A percentile compares a stretch with the other conserved stretches of the same genome.
These are phyloP conservation scores for Crithidia fasciculata DNA, from an alignment of 208 protist genomes.

Conservation along the genomic window DNA sequence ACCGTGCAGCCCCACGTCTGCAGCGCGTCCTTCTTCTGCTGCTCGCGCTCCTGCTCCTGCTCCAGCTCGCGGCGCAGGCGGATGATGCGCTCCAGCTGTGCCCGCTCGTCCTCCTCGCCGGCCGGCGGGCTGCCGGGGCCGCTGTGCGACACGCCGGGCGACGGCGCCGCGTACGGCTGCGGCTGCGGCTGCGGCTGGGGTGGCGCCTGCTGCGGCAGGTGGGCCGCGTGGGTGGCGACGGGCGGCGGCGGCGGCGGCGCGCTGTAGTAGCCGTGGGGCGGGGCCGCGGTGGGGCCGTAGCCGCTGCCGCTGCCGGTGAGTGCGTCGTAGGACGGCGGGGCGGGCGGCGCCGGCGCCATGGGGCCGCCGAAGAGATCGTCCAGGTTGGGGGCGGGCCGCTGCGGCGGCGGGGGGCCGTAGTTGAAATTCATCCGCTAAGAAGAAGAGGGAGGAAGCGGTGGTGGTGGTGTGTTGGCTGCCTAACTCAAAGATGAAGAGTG, in stretches of 20 bases:
- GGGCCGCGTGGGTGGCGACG: too few species aligned
- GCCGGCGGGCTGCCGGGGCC: neutral
- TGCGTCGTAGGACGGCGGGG: constrained; percentile 32
- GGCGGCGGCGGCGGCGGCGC: neutral
- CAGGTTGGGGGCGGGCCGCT: constrained; percentile 40
- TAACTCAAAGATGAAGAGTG: neutral
- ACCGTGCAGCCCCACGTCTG: constrained; percentile 78
- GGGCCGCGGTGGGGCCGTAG: constrained; percentile 17
- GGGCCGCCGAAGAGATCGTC: constrained; percentile 79
- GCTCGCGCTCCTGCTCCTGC: constrained; percentile 75
- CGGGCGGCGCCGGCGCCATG: constrained; percentile 6
- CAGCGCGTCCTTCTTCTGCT: constrained; percentile 61
- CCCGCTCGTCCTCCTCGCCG: constrained; percentile 71
- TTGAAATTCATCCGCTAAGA: constrained; percentile 33
- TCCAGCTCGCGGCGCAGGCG: constrained; percentile 82
- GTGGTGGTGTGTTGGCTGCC: neutral
- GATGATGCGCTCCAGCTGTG: constrained; percentile 85
- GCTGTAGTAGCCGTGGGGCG: constrained; percentile 9
- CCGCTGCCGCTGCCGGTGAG: constrained; percentile 4
- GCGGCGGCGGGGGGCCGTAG: constrained; percentile 21
- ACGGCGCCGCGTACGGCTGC: neutral
- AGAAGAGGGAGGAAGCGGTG: neutral
- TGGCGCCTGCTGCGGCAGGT: neutral
- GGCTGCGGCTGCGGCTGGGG: neutral
- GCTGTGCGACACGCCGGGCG: neutral